These are phyloP conservation scores for Thozetella sp. DNA, from an alignment of 495 filamentous ascomycete genomes.

Conservation along the genomic window DNA sequence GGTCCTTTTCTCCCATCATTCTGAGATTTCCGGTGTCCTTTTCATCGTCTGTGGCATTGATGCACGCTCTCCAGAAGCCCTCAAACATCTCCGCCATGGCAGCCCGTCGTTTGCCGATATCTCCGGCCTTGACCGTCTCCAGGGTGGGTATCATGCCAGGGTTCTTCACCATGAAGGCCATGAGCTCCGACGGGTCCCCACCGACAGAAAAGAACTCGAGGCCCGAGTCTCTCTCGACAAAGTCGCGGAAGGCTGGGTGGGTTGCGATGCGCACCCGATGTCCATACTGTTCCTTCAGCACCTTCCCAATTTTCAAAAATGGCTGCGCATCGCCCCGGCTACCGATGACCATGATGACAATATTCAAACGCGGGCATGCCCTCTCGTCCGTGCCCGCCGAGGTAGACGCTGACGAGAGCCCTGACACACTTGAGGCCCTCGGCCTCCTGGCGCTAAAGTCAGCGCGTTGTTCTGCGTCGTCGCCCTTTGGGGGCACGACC, in stretches of 20 bases:
- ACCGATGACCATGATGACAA: constrained; percentile 81
- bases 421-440: constrained; percentile 15
- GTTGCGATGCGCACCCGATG: constrained; percentile 80
- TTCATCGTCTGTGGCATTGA: constrained; percentile 63
- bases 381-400: constrained; percentile 10
- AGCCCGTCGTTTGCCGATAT: constrained; percentile 64
- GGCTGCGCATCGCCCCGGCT: constrained; percentile 81
- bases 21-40: constrained; percentile 48
- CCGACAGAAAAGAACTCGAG: constrained; percentile 82
- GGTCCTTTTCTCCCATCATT: constrained; percentile 54
- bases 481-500: constrained; percentile 22
- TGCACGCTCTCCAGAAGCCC: constrained; percentile 82
- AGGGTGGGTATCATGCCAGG: constrained; percentile 76
- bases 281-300: constrained; percentile 61
- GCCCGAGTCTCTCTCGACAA: constrained; percentile 64
- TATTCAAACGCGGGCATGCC: constrained; percentile 59
- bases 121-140: constrained; percentile 65
- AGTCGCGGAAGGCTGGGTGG: constrained; percentile 69
- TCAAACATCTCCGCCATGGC: constrained; percentile 71
- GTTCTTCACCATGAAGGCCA: constrained; percentile 89
- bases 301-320: constrained; percentile 68
- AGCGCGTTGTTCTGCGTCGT: constrained; percentile 3
- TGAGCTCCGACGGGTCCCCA: constrained; percentile 76
- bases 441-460: constrained; percentile 7
- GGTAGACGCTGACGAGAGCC: constrained; percentile 15